These are phyloP conservation scores for Eutypella sp. DNA, from an alignment of 2,329 filamentous ascomycete species.

Conservation along the genomic window DNA sequence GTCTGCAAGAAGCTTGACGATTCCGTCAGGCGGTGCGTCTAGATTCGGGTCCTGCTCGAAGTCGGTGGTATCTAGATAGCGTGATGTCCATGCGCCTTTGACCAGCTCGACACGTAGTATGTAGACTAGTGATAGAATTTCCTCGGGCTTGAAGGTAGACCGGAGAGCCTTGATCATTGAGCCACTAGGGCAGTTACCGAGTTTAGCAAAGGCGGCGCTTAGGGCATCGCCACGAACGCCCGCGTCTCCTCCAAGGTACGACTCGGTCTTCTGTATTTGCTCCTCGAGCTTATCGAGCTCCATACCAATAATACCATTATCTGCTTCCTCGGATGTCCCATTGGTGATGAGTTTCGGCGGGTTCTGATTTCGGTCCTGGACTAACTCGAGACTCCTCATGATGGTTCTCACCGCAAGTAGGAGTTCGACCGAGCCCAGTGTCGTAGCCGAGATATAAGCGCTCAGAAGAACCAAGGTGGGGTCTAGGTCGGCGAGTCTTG, in stretches of 20 bases:
- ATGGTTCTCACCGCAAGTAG: constrained; percentile 61
- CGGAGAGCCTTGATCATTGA: constrained; percentile 61
- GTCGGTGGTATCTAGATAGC: constrained; percentile 58
- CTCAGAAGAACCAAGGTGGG: constrained; percentile 63
- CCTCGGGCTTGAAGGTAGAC: constrained; percentile 57
- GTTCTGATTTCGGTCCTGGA: constrained; percentile 37
- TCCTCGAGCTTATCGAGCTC: constrained; percentile 58
- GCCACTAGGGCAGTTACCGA: constrained; percentile 59
- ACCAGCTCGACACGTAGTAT: constrained; percentile 69
- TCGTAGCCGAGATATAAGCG: constrained; percentile 59
- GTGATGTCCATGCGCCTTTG: constrained; percentile 69
- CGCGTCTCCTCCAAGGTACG: constrained; percentile 60
- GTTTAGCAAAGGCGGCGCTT: constrained; percentile 63
- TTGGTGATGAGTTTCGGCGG: constrained; percentile 26
- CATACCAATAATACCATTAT: constrained; percentile 38
- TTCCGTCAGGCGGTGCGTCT: constrained; percentile 56
- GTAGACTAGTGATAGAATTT: constrained; percentile 67
- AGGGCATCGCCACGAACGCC: constrained; percentile 59
- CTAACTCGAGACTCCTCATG: constrained; percentile 63
- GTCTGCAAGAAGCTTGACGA: constrained; percentile 66
- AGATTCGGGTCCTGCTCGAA: constrained; percentile 41
- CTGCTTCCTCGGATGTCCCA: constrained; percentile 22
- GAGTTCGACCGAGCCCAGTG: constrained; percentile 61
- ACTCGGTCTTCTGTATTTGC: constrained; percentile 64
- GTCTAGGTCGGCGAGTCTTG: constrained; percentile 60